Evolutionary conservation across 495 filamentous ascomycete species (phyloP).

Genomic region (Penicillium subrubescens): DNA sequence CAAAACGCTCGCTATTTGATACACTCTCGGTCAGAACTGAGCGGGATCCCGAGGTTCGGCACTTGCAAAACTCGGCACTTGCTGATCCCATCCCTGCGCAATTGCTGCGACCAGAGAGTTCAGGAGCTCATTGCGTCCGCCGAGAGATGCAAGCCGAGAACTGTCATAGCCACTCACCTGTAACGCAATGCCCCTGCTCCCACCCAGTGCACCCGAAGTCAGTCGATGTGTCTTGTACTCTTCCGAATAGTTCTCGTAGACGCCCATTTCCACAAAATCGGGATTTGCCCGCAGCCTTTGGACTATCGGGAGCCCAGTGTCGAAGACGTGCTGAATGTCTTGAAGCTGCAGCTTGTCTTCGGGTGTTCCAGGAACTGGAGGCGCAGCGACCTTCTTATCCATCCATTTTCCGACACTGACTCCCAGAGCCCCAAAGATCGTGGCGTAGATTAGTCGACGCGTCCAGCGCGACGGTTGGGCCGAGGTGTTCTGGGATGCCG

Average conservation of each 20-base stretch:
- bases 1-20: slow-evolving; percentile 49
- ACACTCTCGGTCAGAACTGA: slow-evolving; percentile 27
- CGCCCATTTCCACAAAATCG: slow-evolving; percentile 53
- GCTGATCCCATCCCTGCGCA: neutral
- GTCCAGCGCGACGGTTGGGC: slow-evolving; percentile 36
- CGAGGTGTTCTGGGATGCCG: slow-evolving; percentile 18
- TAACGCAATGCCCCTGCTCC: slow-evolving; percentile 42
- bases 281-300: slow-evolving; percentile 53
- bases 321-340: slow-evolving; percentile 29
- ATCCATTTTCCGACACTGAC: slow-evolving; percentile 29
- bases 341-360: slow-evolving; percentile 32
- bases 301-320: slow-evolving; percentile 54
- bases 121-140: neutral
- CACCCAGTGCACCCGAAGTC: slow-evolving; percentile 44
- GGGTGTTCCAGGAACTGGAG: slow-evolving; percentile 34
- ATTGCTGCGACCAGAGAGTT: neutral
- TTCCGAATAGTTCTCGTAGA: slow-evolving; percentile 53
- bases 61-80: slow-evolving; percentile 16
- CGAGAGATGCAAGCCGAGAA: slow-evolving; percentile 3
- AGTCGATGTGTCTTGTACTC: slow-evolving; percentile 39
- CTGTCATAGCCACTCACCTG: slow-evolving; percentile 37
- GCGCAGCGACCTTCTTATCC: slow-evolving; percentile 31
- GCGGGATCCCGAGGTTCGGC: slow-evolving; percentile 23
- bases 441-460: slow-evolving; percentile 40
- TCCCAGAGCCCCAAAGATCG: slow-evolving; percentile 41